Conservation (phyloP, 2,329 filamentous ascomycete species). For the Colletotrichum lentis region DNA sequence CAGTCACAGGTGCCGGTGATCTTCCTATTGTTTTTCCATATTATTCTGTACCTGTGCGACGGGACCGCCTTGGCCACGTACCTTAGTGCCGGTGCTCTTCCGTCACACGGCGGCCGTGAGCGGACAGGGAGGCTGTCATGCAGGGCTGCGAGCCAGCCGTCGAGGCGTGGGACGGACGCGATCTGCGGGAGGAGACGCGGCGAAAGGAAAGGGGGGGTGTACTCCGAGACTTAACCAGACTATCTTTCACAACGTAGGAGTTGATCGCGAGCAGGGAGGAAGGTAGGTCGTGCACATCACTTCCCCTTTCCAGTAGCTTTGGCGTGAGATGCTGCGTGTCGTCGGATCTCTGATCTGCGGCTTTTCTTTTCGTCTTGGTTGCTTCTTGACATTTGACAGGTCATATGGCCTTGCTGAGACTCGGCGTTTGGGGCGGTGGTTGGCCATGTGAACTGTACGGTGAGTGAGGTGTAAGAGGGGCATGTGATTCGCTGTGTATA, state of each 20-base stretch:
- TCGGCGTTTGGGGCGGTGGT: background rate
- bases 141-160: background rate
- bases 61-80: too few species aligned
- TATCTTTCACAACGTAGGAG: background rate
- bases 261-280: background rate
- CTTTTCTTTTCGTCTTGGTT: background rate
- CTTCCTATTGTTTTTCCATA: too few species aligned
- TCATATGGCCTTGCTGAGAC: background rate
- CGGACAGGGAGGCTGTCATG: background rate
- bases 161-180: background rate
- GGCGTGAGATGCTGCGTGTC: background rate
- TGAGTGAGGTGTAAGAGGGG: background rate
- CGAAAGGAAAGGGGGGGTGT: too few species aligned
- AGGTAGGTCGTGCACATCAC: background rate
- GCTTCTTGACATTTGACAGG: background rate
- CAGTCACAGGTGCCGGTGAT: background rate
- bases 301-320: slow-evolving; percentile 4
- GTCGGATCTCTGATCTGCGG: background rate
- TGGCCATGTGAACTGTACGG: slow-evolving; percentile 41
- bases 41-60: too few species aligned
- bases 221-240: background rate
- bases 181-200: background rate
- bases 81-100: too few species aligned
- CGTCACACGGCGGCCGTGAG: background rate
- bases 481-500: background rate